Base-by-base conservation (phyloP, 1,284 basidiomycete genomes). In the Sparassis latifolia region DNA sequence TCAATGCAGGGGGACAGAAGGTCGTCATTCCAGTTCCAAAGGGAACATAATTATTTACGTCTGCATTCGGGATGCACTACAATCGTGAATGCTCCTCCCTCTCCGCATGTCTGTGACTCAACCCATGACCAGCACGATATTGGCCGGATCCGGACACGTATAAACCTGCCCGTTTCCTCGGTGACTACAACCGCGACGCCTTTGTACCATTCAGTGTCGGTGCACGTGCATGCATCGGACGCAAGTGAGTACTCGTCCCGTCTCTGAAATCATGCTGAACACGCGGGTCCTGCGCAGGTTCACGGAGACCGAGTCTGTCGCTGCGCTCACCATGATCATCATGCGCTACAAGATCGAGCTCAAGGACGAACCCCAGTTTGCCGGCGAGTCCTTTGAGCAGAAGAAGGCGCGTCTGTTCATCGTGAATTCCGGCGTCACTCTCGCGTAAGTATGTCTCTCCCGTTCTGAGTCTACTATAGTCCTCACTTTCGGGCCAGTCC, bases 41-140 rank as follows among this genome's bases (percentile, higher is more conserved):
- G 50, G 78, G 73, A 9, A 68, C 73, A 3, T 52, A 52, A 29
- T 58, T 81, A 43, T 55, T 61, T 0, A 62, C 81, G 33, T 66
- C 74, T 58, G 64, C 69, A 2, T 56, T 69, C 32, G 78, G 70
- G 4, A 55, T 82, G 44, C 79, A 80, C 48, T 63, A 68, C 56
- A 71, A 67, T 47, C 62, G 64, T 66, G 43, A 42, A 62, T 27
- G 44, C 30, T 20, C 7, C 46, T 7, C 12, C 5, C 9, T 33
- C 2, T 45, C 42, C 20, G 35, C 45, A 27, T 37, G 6, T 40
- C 30, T n/a, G 6, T 10, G 35, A n/a, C 7, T 38, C n/a, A n/a
- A 38, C 9, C 7, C 35, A 12, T 44, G 9, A 37, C 35, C 47
- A 75, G 74, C 70, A 45, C 65, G 56, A 12, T 69, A 70, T 58